These are phyloP conservation scores for Neurospora africana DNA, from an alignment of 495 filamentous ascomycete genomes.

Conservation along the genomic window DNA sequence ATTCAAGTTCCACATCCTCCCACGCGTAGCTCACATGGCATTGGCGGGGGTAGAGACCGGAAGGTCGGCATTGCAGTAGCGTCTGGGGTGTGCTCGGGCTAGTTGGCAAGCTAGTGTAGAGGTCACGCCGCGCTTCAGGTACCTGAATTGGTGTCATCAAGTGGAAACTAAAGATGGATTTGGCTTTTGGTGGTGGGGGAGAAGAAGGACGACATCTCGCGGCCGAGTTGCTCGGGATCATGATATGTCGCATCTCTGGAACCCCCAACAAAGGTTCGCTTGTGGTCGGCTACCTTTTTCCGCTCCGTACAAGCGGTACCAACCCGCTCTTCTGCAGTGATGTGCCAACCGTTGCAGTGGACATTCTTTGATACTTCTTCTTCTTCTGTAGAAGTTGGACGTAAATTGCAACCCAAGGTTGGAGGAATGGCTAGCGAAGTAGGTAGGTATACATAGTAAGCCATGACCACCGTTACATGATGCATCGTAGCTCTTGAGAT, in stretches of 20 bases:
- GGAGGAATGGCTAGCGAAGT: background rate
- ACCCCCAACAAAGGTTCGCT: background rate
- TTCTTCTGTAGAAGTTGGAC: background rate
- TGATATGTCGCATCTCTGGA: background rate
- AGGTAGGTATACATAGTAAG: background rate
- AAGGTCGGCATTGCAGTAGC: background rate
- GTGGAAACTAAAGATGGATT: background rate
- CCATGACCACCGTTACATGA: background rate
- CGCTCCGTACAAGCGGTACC: background rate
- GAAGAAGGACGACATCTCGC: background rate
- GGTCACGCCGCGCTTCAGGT: background rate
- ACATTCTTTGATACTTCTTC: background rate
- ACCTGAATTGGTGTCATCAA: background rate
- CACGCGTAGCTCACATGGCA: background rate
- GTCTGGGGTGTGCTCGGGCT: background rate
- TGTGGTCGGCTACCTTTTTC: background rate
- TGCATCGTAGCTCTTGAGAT: background rate
- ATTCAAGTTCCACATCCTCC: background rate
- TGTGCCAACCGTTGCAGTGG: background rate
- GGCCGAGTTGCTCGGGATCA: background rate
- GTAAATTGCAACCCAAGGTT: background rate
- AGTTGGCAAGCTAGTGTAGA: background rate
- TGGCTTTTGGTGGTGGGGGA: background rate
- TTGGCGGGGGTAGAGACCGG: background rate
- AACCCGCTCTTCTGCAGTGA: background rate